phyloP scores from a whole-genome alignment of 2,329 filamentous ascomycete species.

The Alternaria burnsii region DNA sequence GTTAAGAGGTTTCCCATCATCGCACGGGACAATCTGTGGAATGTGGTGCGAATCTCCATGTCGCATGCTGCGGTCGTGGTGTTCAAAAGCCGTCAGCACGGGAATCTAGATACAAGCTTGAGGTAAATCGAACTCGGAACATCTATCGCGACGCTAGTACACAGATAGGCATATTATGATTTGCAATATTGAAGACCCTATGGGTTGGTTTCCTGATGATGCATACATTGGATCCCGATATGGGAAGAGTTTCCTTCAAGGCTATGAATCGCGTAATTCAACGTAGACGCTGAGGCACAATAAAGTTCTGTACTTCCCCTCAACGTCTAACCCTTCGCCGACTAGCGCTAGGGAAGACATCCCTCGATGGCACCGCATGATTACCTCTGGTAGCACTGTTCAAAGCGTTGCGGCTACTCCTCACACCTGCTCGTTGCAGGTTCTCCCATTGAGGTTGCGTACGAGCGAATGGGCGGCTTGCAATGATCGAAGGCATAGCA shows the following conservation, averaged over 20 bases:
- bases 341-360: constrained; percentile 17
- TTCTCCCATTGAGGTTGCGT: constrained; percentile 25
- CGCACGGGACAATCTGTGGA: neutral
- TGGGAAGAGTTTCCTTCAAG: neutral
- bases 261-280: neutral
- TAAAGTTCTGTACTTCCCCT: neutral
- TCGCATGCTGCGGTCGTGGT: neutral
- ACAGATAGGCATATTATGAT: neutral
- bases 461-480: constrained; percentile 20
- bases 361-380: constrained; percentile 11
- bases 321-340: constrained; percentile 36
- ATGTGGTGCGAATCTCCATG: neutral
- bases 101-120: neutral
- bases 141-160: neutral
- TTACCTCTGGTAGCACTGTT: neutral
- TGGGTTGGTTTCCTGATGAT: neutral
- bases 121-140: neutral
- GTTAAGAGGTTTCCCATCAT: neutral
- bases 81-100: neutral
- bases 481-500: constrained; percentile 26
- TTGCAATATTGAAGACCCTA: neutral
- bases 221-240: neutral
- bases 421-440: constrained; percentile 32
- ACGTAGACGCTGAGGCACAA: neutral
- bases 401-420: constrained; percentile 31